Percentiles rank a stretch among this genome's conserved stretches.
phyloP scores from a whole-genome alignment of 495 filamentous ascomycete species.

The Penicillium robsamsonii region DNA sequence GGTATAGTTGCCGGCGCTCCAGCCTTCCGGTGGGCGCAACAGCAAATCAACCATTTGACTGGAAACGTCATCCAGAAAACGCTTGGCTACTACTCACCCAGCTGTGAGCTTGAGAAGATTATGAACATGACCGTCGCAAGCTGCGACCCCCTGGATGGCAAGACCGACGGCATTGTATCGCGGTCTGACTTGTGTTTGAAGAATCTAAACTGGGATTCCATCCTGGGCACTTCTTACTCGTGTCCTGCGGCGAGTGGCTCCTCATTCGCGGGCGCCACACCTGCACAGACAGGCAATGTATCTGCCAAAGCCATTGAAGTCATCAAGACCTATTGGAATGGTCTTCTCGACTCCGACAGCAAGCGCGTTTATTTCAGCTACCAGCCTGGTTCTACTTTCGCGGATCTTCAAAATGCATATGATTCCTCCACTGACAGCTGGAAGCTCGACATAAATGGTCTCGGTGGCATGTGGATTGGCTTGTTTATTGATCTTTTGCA shows the following conservation, averaged over 20 bases:
- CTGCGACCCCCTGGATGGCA: slow-evolving; percentile 51
- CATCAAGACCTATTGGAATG: slow-evolving; percentile 37
- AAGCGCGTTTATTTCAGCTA: slow-evolving; percentile 48
- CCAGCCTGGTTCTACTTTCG: slow-evolving; percentile 39
- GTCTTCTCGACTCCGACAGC: slow-evolving; percentile 44
- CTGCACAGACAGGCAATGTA: slow-evolving; percentile 47
- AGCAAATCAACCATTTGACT: slow-evolving; percentile 46
- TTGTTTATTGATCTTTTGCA: slow-evolving; percentile 33
- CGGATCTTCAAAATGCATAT: slow-evolving; percentile 43
- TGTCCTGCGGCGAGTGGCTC: slow-evolving; percentile 32
- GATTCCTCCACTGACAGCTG: slow-evolving; percentile 38
- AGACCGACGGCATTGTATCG: slow-evolving; percentile 47
- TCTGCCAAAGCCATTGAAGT: slow-evolving; percentile 39
- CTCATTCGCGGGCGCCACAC: slow-evolving; percentile 14
- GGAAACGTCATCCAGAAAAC: slow-evolving; percentile 40
- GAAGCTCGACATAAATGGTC: slow-evolving; percentile 31
- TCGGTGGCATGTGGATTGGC: slow-evolving; percentile 34
- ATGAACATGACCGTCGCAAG: slow-evolving; percentile 42
- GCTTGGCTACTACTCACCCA: slow-evolving; percentile 40
- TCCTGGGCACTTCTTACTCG: slow-evolving; percentile 44
- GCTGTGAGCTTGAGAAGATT: slow-evolving; percentile 47
- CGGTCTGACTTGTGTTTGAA: slow-evolving; percentile 49
- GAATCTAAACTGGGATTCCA: slow-evolving; percentile 36
- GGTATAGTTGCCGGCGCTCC: slow-evolving; percentile 48
- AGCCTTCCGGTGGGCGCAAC: slow-evolving; percentile 45